These are phyloP conservation scores for Stagonosporopsis rhizophila DNA, from an alignment of 2,329 filamentous ascomycete genomes.

Conservation along the genomic window DNA sequence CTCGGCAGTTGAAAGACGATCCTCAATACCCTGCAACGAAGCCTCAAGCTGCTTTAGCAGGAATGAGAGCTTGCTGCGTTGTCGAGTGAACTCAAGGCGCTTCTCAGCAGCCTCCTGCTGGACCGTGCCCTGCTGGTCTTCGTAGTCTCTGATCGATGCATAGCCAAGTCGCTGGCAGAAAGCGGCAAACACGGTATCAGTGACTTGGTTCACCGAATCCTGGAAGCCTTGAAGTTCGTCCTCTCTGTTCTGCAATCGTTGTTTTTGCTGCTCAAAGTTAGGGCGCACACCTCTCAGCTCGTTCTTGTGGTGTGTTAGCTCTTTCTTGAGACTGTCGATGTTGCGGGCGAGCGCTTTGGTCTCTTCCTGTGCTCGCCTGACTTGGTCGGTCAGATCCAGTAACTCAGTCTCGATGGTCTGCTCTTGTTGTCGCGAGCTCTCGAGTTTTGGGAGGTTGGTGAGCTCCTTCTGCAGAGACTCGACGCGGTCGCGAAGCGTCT, in stretches of 20 bases:
- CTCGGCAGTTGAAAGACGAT: constrained; percentile 73
- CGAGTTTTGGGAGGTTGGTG: constrained; percentile 77
- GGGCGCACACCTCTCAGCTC: constrained; percentile 79
- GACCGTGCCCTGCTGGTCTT: constrained; percentile 88
- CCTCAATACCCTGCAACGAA: constrained; percentile 72
- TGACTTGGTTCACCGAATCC: constrained; percentile 76
- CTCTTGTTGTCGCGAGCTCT: constrained; percentile 77
- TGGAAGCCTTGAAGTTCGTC: constrained; percentile 63
- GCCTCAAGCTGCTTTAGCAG: constrained; percentile 71
- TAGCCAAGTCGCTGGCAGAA: constrained; percentile 92
- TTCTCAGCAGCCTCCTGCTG: constrained; percentile 91
- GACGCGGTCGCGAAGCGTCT: constrained; percentile 78
- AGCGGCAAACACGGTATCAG: constrained; percentile 83
- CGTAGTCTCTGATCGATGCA: constrained; percentile 87
- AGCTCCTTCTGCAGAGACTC: constrained; percentile 81
- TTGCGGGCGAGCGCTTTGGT: constrained; percentile 81
- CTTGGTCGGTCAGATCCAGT: constrained; percentile 77
- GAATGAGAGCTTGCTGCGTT: constrained; percentile 69
- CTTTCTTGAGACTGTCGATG: constrained; percentile 80
- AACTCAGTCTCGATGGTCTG: constrained; percentile 83
- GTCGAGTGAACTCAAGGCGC: constrained; percentile 83
- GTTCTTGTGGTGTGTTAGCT: constrained; percentile 74
- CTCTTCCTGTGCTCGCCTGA: constrained; percentile 76
- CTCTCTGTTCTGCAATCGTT: constrained; percentile 69
- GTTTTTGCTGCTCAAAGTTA: constrained; percentile 76